Conservation (phyloP, 306 rosid species). For the Gillenia trifoliata region DNA sequence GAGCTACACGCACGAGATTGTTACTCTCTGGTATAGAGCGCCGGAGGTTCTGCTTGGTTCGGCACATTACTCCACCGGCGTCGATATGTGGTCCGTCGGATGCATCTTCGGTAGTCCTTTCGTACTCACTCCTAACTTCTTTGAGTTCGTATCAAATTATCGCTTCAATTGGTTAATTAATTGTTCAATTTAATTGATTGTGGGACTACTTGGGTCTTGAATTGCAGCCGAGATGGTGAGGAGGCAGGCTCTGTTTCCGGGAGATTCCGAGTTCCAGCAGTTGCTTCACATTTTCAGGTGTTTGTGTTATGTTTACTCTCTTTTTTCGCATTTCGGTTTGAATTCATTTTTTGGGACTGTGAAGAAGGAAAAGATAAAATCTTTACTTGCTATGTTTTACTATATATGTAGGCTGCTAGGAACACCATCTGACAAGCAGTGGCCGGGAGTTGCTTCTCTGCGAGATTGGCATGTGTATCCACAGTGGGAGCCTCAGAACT, state of each 20-base stretch:
- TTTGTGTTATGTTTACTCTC: neutral
- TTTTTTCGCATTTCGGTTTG: neutral
- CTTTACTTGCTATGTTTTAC: neutral
- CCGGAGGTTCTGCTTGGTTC: conserved; percentile 94
- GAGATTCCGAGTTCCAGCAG: conserved; percentile 94
- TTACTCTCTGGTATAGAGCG: conserved; percentile 93
- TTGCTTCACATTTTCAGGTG: conserved; percentile 84
- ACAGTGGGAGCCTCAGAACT: conserved; percentile 70
- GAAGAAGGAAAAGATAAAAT: neutral
- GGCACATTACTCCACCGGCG: conserved; percentile 83
- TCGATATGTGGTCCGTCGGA: conserved; percentile 97
- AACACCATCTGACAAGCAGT: conserved; percentile 74
- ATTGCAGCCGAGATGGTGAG: conserved; percentile 82
- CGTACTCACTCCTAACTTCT: neutral
- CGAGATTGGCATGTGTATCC: conserved; percentile 97
- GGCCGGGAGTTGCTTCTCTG: conserved; percentile 84
- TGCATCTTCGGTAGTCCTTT: conserved; percentile 64
- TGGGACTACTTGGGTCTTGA: neutral
- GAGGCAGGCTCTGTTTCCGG: conserved; percentile 83
- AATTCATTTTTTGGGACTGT: neutral
- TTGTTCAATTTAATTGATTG: neutral
- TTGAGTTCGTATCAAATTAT: neutral
- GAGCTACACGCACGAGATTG: conserved; percentile 95
- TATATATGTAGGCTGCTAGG: conserved; percentile 60
- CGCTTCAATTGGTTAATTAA: neutral